These are phyloP conservation scores for Rhododendron ovatum DNA, from an alignment of 148 eudicot genomes.

Conservation along the genomic window DNA sequence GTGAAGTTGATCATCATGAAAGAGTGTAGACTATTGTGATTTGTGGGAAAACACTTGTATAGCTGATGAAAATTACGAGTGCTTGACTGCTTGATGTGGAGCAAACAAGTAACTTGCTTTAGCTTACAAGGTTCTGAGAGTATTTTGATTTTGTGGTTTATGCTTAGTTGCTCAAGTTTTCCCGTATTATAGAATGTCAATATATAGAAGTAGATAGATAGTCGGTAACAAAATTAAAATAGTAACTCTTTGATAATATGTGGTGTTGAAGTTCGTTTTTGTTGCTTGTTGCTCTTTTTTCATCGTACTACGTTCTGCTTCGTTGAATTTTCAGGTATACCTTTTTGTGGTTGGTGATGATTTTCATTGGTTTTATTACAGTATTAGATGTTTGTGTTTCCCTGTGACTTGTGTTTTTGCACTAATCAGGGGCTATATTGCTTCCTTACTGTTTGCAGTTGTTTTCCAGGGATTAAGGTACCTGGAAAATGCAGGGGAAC, in stretches of 20 bases:
- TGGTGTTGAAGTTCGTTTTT: neutral
- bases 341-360: neutral
- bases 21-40: neutral
- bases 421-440: neutral
- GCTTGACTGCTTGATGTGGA: neutral
- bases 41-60: neutral
- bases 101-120: neutral
- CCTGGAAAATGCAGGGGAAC: slow-evolving; percentile 55
- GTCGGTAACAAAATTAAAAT: neutral
- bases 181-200: neutral
- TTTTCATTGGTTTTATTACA: neutral
- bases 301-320: neutral
- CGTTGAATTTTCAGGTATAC: neutral
- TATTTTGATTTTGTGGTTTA: neutral
- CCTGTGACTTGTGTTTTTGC: neutral
- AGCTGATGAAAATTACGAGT: neutral
- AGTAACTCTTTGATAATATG: neutral
- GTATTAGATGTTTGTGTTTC: neutral
- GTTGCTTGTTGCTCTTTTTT: neutral
- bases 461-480: slow-evolving; percentile 18
- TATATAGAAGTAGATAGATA: neutral
- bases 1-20: neutral
- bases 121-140: neutral
- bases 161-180: neutral
- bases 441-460: neutral